These are phyloP conservation scores for Botrytis galanthina DNA, from an alignment of 2,329 filamentous ascomycete species.

Conservation along the genomic window DNA sequence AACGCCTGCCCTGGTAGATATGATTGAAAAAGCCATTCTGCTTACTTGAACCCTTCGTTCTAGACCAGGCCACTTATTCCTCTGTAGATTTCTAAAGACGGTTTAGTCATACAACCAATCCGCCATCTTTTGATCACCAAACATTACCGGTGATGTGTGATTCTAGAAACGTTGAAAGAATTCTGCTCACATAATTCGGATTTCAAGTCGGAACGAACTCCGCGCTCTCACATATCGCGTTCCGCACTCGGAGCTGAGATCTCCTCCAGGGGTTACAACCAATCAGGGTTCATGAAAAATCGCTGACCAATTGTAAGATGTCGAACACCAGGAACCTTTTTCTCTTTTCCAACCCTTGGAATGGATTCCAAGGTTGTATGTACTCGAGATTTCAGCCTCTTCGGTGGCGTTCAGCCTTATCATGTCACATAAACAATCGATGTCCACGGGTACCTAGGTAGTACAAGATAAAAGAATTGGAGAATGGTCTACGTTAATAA, in stretches of 20 bases:
- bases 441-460: no score
- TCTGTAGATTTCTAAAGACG: neutral
- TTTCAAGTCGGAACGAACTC: neutral
- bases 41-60: neutral
- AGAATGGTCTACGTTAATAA: neutral
- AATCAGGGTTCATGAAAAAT: neutral
- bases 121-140: neutral
- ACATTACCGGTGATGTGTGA: neutral
- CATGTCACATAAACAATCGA: neutral
- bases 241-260: constrained; percentile 1
- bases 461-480: neutral
- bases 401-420: neutral
- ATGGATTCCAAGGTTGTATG: no score
- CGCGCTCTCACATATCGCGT: neutral
- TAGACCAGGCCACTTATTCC: neutral
- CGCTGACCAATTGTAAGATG: neutral
- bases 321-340: neutral
- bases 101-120: neutral
- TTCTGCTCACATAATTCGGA: neutral
- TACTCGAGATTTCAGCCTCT: neutral
- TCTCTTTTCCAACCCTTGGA: neutral
- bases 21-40: neutral
- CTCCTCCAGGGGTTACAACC: neutral
- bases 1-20: neutral
- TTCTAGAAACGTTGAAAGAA: neutral